Base-by-base conservation (phyloP, 2,329 filamentous ascomycete genomes). In the Aspergillus tanneri region DNA sequence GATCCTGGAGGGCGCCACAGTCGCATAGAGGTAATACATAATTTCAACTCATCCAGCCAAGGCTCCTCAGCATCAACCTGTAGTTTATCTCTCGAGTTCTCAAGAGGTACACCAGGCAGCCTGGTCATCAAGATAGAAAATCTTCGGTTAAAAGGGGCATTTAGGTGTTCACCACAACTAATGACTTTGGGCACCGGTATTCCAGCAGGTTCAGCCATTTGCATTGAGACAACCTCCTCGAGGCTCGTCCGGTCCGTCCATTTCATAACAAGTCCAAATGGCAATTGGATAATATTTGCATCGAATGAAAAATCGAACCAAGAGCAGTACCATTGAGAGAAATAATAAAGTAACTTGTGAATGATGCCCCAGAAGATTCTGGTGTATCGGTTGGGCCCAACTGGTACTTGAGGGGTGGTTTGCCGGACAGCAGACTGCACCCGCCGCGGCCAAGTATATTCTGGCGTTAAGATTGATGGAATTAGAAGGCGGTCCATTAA, bases 91-190 rank as follows among this genome's bases (percentile, higher is more conserved):
- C 48, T 53, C 3, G 55, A 56, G 42, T 70, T 65, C 14, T 56
- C 60, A 21, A 72, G 52, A 9, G 60, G 41, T 5, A 57, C 45
- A 4, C 70, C 68, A 14, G 66, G 69, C 40, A 72, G 47, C 21
- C 69, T 62, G n/a, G 70, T 73, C 69, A 75, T 73, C 19, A 72
- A 43, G 30, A 71, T 71, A n/a, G 69, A 71, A 40, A 70, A 46
- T 10, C 41, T 52, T 22, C 59, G 42, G 22, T 59, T 57, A 16
- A 28, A 47, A 5, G 49, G 47, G 5, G 18, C 35, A 36, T 51
- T 22, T 4, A 54, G 58, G 40, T 72, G 65, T 36, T 70, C 65
- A 4, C 67, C 64, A 28, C 57, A 70, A 44, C 49, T 56, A 18
- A 72, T 19, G 3, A 70, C 62, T 50, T 54, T 69, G 0, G 67